Evolutionary conservation across 2,329 filamentous ascomycete genomes (phyloP).

Genomic region (Macrophomina pseudophaseolina): DNA sequence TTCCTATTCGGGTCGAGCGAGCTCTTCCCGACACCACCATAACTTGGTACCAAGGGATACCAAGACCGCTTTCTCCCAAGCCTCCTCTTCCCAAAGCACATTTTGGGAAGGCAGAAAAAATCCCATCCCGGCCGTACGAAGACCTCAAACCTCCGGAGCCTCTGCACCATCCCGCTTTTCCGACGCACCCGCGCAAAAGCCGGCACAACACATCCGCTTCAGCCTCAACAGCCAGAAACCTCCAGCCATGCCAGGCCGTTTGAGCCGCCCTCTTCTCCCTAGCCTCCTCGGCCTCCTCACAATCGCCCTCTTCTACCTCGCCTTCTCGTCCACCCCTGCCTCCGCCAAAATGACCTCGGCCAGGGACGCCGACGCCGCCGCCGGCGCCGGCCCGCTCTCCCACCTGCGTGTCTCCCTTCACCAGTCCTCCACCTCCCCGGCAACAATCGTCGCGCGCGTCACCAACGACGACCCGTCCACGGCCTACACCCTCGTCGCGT

Average conservation of each 20-base stretch:
- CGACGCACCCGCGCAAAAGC: too few relatives aligned
- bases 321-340: background rate
- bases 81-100: too few relatives aligned
- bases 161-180: too few relatives aligned
- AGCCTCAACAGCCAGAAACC: background rate
- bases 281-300: slow-evolving; percentile 1
- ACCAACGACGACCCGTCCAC: slow-evolving; percentile 41
- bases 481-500: slow-evolving; percentile 45
- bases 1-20: too few relatives aligned
- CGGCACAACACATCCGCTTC: background rate
- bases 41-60: background rate
- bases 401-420: slow-evolving; percentile 39
- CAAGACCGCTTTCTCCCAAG: background rate
- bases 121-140: too few relatives aligned
- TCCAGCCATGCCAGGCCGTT: background rate
- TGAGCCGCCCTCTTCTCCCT: background rate
- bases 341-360: background rate
- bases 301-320: slow-evolving; percentile 3
- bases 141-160: too few relatives aligned
- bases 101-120: too few relatives aligned
- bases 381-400: slow-evolving; percentile 38
- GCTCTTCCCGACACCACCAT: background rate
- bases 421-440: slow-evolving; percentile 38
- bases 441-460: slow-evolving; percentile 42
- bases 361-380: slow-evolving; percentile 29